These are phyloP conservation scores for Talaromyces borbonicus DNA, from an alignment of 495 filamentous ascomycete species.

Conservation along the genomic window DNA sequence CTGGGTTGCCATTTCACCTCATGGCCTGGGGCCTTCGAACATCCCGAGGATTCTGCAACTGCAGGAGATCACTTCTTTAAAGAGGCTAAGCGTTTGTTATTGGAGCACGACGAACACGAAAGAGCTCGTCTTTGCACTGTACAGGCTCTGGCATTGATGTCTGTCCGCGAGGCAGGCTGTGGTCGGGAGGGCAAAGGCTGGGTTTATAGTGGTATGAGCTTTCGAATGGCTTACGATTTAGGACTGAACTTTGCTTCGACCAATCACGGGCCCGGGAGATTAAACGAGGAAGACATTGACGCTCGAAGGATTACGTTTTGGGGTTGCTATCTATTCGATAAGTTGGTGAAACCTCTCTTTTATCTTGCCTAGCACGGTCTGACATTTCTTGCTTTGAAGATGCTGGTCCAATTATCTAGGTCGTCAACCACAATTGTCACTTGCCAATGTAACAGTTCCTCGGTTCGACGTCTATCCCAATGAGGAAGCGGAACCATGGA, in stretches of 20 bases:
- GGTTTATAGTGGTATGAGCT: constrained; percentile 98
- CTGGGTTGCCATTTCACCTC: constrained; percentile 95
- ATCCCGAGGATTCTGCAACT: constrained; percentile 64
- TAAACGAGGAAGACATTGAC: constrained; percentile 79
- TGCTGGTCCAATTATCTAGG: constrained; percentile 98
- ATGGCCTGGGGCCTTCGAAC: constrained; percentile 55
- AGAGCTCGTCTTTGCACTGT: constrained; percentile 87
- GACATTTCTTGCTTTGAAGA: constrained; percentile 28
- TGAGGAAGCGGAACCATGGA: constrained; percentile 81
- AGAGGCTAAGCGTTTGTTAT: constrained; percentile 81
- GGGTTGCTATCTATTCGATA: constrained; percentile 98
- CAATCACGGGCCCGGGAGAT: constrained; percentile 46
- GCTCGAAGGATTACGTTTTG: constrained; percentile 88
- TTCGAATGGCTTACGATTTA: constrained; percentile 95
- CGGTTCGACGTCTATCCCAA: constrained; percentile 86
- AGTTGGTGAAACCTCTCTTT: constrained; percentile 37
- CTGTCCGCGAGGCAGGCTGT: constrained; percentile 91
- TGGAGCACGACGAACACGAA: constrained; percentile 89
- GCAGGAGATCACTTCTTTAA: constrained; percentile 96
- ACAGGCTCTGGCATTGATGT: constrained; percentile 92
- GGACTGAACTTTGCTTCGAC: constrained; percentile 83
- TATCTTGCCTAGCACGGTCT: background rate
- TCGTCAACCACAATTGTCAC: constrained; percentile 77
- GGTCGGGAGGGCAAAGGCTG: constrained; percentile 91
- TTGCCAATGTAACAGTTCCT: constrained; percentile 65